phyloP scores from a whole-genome alignment of 2,329 filamentous ascomycete genomes.

The Lachnellula suecica region DNA sequence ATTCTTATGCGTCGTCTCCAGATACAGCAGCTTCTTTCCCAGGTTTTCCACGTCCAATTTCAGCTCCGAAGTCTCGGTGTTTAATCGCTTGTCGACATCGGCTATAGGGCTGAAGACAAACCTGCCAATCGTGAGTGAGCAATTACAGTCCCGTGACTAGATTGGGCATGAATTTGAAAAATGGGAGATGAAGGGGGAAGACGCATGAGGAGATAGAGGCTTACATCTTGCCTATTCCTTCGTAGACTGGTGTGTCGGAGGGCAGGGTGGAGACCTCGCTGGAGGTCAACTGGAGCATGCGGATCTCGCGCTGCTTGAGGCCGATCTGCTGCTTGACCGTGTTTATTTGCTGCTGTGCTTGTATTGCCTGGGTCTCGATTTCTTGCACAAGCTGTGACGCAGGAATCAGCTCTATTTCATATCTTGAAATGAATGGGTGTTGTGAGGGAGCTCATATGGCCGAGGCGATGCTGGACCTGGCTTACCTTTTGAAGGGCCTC shows the following conservation, averaged over 20 bases:
- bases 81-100: constrained; percentile 73
- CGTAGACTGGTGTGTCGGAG: constrained; percentile 77
- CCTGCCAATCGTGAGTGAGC: constrained; percentile 50
- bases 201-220: constrained; percentile 31
- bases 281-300: constrained; percentile 82
- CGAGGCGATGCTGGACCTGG: constrained; percentile 6
- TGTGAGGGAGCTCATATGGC: neutral
- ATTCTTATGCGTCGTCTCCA: constrained; percentile 95
- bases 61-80: constrained; percentile 70
- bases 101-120: constrained; percentile 78
- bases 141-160: constrained; percentile 14
- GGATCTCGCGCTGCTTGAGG: constrained; percentile 83
- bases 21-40: constrained; percentile 85
- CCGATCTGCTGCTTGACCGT: constrained; percentile 82
- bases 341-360: constrained; percentile 88
- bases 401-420: constrained; percentile 1
- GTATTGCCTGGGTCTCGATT: constrained; percentile 86
- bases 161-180: constrained; percentile 11
- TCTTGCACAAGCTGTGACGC: constrained; percentile 75
- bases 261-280: constrained; percentile 80
- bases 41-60: constrained; percentile 78
- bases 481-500: constrained; percentile 88
- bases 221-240: constrained; percentile 96
- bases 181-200: constrained; percentile 1
- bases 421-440: constrained; percentile 8